phyloP scores from a whole-genome alignment of 768 basidiomycete genomes.

The Russula abietina region DNA sequence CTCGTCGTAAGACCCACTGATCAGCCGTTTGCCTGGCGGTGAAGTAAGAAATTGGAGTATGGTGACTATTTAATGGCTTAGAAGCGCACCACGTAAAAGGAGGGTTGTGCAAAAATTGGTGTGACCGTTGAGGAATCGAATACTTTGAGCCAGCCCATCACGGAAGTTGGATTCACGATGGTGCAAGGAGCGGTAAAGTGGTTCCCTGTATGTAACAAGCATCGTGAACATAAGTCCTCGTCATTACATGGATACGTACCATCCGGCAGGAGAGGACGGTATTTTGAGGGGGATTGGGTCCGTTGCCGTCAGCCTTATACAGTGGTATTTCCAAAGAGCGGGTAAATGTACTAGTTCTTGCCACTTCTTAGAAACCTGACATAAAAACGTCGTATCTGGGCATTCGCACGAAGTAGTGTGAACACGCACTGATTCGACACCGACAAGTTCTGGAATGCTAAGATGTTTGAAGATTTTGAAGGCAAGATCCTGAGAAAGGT shows the following conservation, averaged over 20 bases:
- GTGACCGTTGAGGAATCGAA: conserved; percentile 76
- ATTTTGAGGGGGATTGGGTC: conserved; percentile 63
- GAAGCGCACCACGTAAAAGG: conserved; percentile 46
- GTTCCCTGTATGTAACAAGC: conserved; percentile 38
- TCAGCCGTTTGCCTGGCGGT: conserved; percentile 58
- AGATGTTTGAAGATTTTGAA: conserved; percentile 57
- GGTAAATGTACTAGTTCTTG: conserved; percentile 51
- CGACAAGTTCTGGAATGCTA: conserved; percentile 56
- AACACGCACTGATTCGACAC: conserved; percentile 46
- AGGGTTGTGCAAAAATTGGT: conserved; percentile 85
- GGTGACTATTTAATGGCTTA: background rate
- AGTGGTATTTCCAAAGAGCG: conserved; percentile 72
- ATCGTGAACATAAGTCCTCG: background rate
- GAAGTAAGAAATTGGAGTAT: background rate
- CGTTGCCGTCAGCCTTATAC: conserved; percentile 60
- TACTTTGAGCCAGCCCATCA: conserved; percentile 64
- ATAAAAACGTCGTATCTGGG: conserved; percentile 2
- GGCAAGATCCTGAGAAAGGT: conserved; percentile 58
- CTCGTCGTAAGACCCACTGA: conserved; percentile 89
- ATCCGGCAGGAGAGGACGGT: conserved; percentile 62
- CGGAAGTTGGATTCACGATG: conserved; percentile 83
- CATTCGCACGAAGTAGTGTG: background rate
- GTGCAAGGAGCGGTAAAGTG: conserved; percentile 73
- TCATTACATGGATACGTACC: conserved; percentile 42
- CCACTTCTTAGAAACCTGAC: conserved; percentile 41